Evolutionary conservation across 164 flowering plant genomes (phyloP), one percentile per base, ranked within the genome.

Genomic region (Platanus orientalis): DNA sequence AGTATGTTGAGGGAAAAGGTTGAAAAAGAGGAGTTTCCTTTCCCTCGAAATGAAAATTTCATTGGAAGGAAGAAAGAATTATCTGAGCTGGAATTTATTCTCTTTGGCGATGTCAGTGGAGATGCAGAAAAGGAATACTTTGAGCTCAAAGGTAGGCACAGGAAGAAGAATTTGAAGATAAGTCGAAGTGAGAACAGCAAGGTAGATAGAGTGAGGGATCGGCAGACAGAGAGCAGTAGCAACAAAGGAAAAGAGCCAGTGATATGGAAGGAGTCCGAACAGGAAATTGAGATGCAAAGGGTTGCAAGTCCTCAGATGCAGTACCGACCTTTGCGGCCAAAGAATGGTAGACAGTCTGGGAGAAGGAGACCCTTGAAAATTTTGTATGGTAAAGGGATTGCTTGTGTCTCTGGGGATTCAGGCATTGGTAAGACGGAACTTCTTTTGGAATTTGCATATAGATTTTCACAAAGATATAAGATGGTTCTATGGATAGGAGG

Each of bases 351-450:
- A 72, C 79, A 80, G 54, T 66, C 76, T 57, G 57, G 71, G n/a
- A 76, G 91, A 73, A 86, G 76, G 68, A 72, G 84, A 63, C 79
- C 85, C 2, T 59, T 44, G 29, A 84, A 84, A 49, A 71, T 91
- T 57, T 51, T 78, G 57, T 88, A 89, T 67, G 99, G 97, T 1
- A 94, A 91, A 70, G 99, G 99, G 10, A 77, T 94, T 59, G 96
- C 95, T 58, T 91, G 97, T 62, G 89, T 94, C 0, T 79, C 96
- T 17, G 99, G 99, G 17, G 96, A 89, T 3, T 78, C 92, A 0
- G 99, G 99, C 34, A 86, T 94, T 61, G 99, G 99, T 29, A 94
- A 94, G 68, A 94, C 96, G 0, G 97, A 94, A 75, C 86, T 94
- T 26, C 80, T 94, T 68, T 74, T 94, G 47, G 97, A 94, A 63